Percentiles rank a stretch among this genome's conserved stretches.
phyloP scores from a whole-genome alignment of 768 basidiomycete species.

The Xerocomus brunneocitrinus region DNA sequence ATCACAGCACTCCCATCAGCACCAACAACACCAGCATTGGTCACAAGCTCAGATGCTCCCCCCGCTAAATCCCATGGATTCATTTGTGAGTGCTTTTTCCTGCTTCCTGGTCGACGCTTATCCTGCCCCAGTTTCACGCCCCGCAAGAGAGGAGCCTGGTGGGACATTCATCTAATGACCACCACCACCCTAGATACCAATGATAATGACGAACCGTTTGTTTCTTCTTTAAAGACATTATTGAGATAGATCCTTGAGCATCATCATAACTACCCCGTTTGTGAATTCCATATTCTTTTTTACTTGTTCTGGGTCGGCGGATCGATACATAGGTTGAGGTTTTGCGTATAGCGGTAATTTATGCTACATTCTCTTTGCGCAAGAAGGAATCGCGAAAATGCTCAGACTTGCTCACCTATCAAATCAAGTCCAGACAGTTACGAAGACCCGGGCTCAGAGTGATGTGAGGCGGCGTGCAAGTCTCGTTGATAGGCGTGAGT shows the following conservation, averaged over 20 bases:
- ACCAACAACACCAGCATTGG: conserved; percentile 46
- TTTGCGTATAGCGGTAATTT: conserved; percentile 36
- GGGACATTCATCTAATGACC: conserved; percentile 45
- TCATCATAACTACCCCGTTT: conserved; percentile 43
- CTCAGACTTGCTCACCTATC: conserved; percentile 33
- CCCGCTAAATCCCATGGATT: conserved; percentile 52
- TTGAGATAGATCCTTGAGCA: conserved; percentile 43
- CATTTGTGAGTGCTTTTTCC: conserved; percentile 50
- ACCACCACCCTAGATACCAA: conserved; percentile 49
- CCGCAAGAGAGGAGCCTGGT: conserved; percentile 47
- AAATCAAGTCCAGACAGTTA: conserved; percentile 33
- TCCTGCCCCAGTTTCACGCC: conserved; percentile 23
- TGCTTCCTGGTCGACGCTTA: conserved; percentile 7
- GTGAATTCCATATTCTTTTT: conserved; percentile 42
- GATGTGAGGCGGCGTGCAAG: conserved; percentile 27
- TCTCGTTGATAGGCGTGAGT: conserved; percentile 37
- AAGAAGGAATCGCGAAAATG: conserved; percentile 25
- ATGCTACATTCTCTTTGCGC: conserved; percentile 16
- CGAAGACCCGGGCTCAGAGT: conserved; percentile 21
- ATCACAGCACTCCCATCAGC: conserved; percentile 19
- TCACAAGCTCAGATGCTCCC: conserved; percentile 40
- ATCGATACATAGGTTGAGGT: conserved; percentile 36
- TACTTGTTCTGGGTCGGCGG: conserved; percentile 39
- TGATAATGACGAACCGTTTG: conserved; percentile 34
- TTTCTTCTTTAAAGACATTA: conserved; percentile 35